phyloP scores from a whole-genome alignment of 2,329 filamentous ascomycete species.

The Coniella vitis region DNA sequence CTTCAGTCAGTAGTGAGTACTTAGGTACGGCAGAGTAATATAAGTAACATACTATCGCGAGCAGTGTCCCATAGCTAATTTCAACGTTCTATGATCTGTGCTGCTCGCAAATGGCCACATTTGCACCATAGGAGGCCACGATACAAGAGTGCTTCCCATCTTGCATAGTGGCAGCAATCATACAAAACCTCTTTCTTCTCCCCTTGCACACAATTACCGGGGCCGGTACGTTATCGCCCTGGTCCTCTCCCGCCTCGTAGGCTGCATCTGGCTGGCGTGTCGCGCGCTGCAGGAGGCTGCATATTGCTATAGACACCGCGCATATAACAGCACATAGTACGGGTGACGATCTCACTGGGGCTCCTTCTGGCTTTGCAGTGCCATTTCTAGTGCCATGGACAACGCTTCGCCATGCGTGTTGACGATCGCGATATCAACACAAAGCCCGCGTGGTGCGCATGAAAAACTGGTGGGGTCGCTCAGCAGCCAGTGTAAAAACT shows the following conservation, averaged over 20 bases:
- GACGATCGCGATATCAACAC: conserved; percentile 15
- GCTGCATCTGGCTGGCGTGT: neutral
- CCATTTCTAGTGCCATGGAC: neutral
- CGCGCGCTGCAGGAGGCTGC: neutral
- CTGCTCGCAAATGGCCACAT: neutral
- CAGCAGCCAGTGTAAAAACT: conserved; percentile 7
- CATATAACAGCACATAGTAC: no score
- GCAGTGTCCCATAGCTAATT: conserved; percentile 15
- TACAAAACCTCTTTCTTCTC: no score
- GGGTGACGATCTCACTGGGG: no score
- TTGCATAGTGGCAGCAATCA: no score
- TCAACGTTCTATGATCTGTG: conserved; percentile 12
- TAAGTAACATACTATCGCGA: no score
- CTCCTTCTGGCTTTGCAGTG: no score
- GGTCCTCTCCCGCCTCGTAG: neutral
- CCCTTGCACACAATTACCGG: no score
- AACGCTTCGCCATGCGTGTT: neutral
- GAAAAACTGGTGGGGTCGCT: neutral
- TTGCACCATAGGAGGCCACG: no score
- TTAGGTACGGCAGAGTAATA: no score
- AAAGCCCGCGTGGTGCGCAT: neutral
- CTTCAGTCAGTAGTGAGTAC: no score
- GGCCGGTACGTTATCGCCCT: neutral
- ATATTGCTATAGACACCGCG: no score
- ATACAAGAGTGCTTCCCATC: no score